Base-by-base conservation (phyloP, 129 eudicot genomes). In the Artemisia argyi region DNA sequence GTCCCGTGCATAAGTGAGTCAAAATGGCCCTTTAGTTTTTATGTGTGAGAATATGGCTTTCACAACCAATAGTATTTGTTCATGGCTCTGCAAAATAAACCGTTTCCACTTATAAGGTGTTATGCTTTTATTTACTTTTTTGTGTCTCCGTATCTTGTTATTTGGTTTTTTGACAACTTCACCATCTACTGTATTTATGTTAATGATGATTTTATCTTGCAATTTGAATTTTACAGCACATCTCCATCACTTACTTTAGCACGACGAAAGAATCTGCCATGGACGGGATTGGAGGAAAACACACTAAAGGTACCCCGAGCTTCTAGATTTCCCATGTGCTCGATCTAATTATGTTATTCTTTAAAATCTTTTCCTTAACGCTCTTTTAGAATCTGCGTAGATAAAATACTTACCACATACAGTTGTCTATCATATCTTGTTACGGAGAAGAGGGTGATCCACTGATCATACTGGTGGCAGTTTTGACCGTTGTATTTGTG, bases 201-300 rank as follows among this genome's bases (percentile, higher is more conserved):
- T 60, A 47, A 10, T 65, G 47, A 22, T 4, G 20, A 30, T 30
- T 55, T 46, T 6, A 60, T 82, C 24, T 48, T 35, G 52, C 44
- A 39, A 49, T 56, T 65, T 55, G 24, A 58, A 52, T 19, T 74
- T 60, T 80, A 84, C 89, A 91, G 97, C 66, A 65, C 81, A 4
- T 68, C 75, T 71, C 83, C 86, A 28, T 30, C 75, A 42, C 49
- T 80, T 71, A 84, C 82, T 24, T 83, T 65, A 52, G 46, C 59
- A 73, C 79, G 90, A 72, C 77, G 97, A 74, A 82, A 57, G 73
- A 78, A 19, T 50, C 69, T 84, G 65, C 80, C 67, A 4, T 91
- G 97, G 97, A 77, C 90, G 13, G 77, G 63, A 73, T 76, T 35
- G 51, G 96, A 91, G 82, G 96, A 84, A 76, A 85, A 88, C 44